Base-by-base conservation (phyloP, 331 rosid genomes). In the Quercus tomentella region DNA sequence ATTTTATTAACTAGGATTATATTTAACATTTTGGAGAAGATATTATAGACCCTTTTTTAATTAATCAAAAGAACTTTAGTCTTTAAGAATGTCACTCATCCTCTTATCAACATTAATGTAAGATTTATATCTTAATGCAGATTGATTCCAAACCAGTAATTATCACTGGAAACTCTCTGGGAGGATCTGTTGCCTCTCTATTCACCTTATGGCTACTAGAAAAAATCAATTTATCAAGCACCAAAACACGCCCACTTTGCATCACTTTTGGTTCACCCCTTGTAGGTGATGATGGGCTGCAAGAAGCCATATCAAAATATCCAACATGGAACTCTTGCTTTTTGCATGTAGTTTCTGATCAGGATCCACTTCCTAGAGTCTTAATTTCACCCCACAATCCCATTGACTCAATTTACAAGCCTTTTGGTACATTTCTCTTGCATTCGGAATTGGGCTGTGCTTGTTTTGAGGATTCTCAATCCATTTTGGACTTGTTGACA, bases 181-280 rank as follows among this genome's bases (percentile, higher is more conserved):
- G 96, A 65, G 98, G 96, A 72, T 62, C 89, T 23, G 80, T 94
- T 67, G 98, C 98, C 72, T 85, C 92, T 21, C 90, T 94, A 49
- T 90, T 94, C 90, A 91, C 93, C 22, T 25, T 89, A 22, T 86
- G 77, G 79, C 86, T 93, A 3, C 83, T 93, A 28, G 80, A 88
- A 31, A 51, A 18, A 73, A 43, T 86, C 1, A 43, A 75, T 37
- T 60, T 62, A 2, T 11, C 75, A 1, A 86, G 67, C 15, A 30
- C 67, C 23, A 91, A 91, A 25, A 79, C 45, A 41, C 45, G 60
- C 65, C 94, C 87, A 4, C 78, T 91, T 16, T 93, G 97, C 81
- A 78, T 93, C 80, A 93, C 98, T 55, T 93, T 83, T 37, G 97
- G 93, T 11, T 88, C 97, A 3, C 97, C 94, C 7, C 84, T 93